A percentile compares a stretch with the other conserved stretches of the same genome.
Conservation (phyloP, 169 alveolate species). For the Plasmodium inui region DNA sequence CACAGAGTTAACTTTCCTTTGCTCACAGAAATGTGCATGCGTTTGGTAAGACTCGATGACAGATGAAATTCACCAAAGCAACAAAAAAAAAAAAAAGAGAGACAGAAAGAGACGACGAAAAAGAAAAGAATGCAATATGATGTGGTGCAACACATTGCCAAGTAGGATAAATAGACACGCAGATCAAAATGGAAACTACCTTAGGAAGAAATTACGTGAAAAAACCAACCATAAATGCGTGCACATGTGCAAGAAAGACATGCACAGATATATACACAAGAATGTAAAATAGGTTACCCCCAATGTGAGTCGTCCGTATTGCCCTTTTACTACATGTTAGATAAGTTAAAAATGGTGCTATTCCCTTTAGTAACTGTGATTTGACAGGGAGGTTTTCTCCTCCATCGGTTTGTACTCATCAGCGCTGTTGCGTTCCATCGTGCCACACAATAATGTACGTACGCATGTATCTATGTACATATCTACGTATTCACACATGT, state of each 20-base stretch:
- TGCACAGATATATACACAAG: background rate
- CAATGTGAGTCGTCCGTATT: background rate
- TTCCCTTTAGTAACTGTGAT: background rate
- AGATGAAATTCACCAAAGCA: background rate
- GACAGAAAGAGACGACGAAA: background rate
- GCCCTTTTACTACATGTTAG: background rate
- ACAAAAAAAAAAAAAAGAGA: background rate
- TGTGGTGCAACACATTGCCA: background rate
- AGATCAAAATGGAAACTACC: background rate
- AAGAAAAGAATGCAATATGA: background rate
- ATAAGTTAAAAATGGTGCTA: background rate
- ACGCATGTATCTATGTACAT: background rate
- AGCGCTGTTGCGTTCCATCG: background rate
- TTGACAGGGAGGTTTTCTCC: background rate
- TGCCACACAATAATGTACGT: background rate
- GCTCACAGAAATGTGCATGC: background rate
- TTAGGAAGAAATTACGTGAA: background rate
- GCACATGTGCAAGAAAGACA: background rate
- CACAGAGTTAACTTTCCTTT: background rate
- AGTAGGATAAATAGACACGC: background rate
- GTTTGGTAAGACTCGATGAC: background rate
- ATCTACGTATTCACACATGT: background rate
- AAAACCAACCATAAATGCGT: background rate
- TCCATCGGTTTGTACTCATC: background rate
- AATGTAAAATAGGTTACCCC: background rate